Evolutionary conservation across 768 basidiomycete genomes (phyloP).

Genomic region (Panaeolus papilionaceus): DNA sequence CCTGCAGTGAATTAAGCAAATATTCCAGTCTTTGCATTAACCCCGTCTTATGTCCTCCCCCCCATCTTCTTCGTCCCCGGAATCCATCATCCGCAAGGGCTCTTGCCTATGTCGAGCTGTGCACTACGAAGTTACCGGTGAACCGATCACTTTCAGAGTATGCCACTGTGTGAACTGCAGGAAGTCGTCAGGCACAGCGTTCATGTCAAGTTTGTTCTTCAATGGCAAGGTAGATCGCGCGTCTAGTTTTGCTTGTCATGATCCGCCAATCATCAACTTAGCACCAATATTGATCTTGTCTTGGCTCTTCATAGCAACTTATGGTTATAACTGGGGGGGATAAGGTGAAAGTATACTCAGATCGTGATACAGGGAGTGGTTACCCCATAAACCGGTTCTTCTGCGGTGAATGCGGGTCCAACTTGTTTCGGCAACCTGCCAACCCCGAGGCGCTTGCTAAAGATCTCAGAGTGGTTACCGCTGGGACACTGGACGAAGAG

Average conservation of each 20-base stretch:
- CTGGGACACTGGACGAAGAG: slow-evolving; percentile 38
- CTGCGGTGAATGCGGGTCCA: slow-evolving; percentile 43
- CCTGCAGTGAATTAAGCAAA: too few species aligned
- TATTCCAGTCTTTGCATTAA: too few species aligned
- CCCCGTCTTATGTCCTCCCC: too few species aligned
- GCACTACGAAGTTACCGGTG: slow-evolving; percentile 40
- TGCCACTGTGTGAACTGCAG: slow-evolving; percentile 51
- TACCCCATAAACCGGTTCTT: slow-evolving; percentile 37
- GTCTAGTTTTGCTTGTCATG: background rate
- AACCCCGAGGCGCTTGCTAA: slow-evolving; percentile 24
- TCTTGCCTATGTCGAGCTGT: slow-evolving; percentile 45
- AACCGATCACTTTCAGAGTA: slow-evolving; percentile 42
- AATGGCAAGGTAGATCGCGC: slow-evolving; percentile 35
- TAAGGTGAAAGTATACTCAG: slow-evolving; percentile 33
- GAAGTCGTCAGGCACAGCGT: slow-evolving; percentile 47
- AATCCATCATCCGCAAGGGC: too few species aligned
- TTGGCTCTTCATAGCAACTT: slow-evolving; percentile 31
- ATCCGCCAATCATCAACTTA: background rate
- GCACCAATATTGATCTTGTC: background rate
- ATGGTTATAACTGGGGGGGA: slow-evolving; percentile 34
- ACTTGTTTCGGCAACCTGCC: slow-evolving; percentile 33
- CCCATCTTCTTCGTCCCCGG: too few species aligned
- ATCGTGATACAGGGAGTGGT: slow-evolving; percentile 38
- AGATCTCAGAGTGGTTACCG: slow-evolving; percentile 29
- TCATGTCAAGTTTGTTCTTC: slow-evolving; percentile 46